Conservation (phyloP, 2,329 filamentous ascomycete genomes). For the Escovopsis weberi region DNA sequence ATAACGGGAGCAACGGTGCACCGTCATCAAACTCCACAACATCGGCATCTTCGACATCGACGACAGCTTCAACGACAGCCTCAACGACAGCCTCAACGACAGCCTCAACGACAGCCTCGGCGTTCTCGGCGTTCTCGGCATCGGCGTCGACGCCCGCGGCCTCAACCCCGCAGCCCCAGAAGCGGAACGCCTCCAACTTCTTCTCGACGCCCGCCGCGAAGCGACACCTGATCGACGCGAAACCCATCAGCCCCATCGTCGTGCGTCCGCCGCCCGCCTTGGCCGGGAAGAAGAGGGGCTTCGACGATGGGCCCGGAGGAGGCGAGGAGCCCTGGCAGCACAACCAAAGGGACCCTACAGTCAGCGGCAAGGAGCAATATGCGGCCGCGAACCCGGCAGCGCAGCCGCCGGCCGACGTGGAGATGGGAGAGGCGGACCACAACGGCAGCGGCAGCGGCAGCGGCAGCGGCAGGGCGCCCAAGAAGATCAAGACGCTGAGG, state of each 20-base stretch:
- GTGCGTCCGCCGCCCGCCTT: conserved; percentile 18
- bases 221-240: conserved; percentile 23
- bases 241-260: conserved; percentile 17
- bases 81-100: too few relatives aligned
- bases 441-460: too few relatives aligned
- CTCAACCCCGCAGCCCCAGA: conserved; percentile 27
- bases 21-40: too few relatives aligned
- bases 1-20: too few relatives aligned
- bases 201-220: conserved; percentile 49
- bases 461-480: conserved; percentile 34
- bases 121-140: too few relatives aligned
- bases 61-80: too few relatives aligned
- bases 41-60: too few relatives aligned
- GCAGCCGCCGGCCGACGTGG: conserved; percentile 9
- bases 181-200: conserved; percentile 42
- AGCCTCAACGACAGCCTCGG: too few relatives aligned
- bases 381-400: conserved; percentile 2
- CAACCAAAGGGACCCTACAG: too few relatives aligned
- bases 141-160: conserved; percentile 7
- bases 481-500: conserved; percentile 55
- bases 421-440: too few relatives aligned
- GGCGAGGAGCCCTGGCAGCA: conserved; percentile 1
- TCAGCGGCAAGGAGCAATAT: background rate
- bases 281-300: conserved; percentile 34
- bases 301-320: conserved; percentile 38